Evolutionary conservation across 129 eudicot genomes (phyloP).

Genomic region (Calendula officinalis): DNA sequence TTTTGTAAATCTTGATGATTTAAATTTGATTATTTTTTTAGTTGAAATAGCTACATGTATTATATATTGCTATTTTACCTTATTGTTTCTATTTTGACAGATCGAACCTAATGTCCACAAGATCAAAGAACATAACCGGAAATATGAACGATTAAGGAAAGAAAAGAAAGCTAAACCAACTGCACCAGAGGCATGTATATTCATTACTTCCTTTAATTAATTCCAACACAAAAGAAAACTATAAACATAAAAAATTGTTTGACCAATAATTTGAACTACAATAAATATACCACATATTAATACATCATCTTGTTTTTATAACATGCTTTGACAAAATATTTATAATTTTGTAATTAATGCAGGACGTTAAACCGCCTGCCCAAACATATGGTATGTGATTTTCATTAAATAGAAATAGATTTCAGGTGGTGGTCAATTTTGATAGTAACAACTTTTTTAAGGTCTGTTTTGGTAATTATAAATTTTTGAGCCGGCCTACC

Average conservation of each 20-base stretch:
- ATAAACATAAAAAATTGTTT: background rate
- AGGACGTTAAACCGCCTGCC: constrained; percentile 47
- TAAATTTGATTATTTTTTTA: too few species aligned
- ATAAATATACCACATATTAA: background rate
- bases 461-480: too few species aligned
- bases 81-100: constrained; percentile 49
- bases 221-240: background rate
- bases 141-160: constrained; percentile 63
- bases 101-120: constrained; percentile 76
- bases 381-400: constrained; percentile 51
- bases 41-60: background rate
- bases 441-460: too few species aligned
- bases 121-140: constrained; percentile 69
- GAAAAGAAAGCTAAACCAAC: constrained; percentile 44
- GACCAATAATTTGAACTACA: background rate
- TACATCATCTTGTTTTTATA: background rate
- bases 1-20: too few species aligned
- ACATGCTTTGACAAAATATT: background rate
- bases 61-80: background rate
- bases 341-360: constrained; percentile 25
- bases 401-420: background rate
- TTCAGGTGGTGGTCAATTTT: too few species aligned
- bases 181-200: constrained; percentile 53
- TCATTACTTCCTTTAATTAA: background rate
- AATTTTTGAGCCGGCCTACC: too few species aligned